These are phyloP conservation scores for Yamadazyma diospyri DNA, from an alignment of 1,139 yeast genomes.

Conservation along the genomic window DNA sequence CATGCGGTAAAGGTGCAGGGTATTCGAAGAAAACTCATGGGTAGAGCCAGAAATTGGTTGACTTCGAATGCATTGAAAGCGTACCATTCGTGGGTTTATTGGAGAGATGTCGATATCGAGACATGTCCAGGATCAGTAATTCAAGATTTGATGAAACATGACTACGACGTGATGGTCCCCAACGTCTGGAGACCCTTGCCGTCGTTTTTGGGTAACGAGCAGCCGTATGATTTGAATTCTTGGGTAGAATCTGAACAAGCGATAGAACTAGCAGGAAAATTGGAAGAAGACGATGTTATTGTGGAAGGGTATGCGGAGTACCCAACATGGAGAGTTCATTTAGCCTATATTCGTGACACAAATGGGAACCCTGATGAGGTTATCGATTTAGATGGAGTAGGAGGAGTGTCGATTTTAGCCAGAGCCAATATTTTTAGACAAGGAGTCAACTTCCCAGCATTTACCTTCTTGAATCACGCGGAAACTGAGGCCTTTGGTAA, in stretches of 20 bases:
- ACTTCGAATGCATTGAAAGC: constrained; percentile 74
- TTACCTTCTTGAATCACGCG: constrained; percentile 84
- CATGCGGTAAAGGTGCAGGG: constrained; percentile 92
- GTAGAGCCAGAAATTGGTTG: constrained; percentile 86
- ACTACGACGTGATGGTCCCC: constrained; percentile 82
- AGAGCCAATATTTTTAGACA: constrained; percentile 77
- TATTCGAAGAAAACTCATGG: constrained; percentile 82
- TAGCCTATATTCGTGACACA: constrained; percentile 68
- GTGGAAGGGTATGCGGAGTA: constrained; percentile 91
- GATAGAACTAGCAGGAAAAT: constrained; percentile 57
- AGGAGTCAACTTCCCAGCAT: constrained; percentile 87
- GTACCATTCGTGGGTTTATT: constrained; percentile 89
- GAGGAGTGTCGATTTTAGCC: constrained; percentile 85
- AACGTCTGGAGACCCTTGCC: constrained; percentile 90
- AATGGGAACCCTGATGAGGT: constrained; percentile 64
- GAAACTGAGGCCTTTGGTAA: constrained; percentile 93
- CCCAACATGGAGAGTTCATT: constrained; percentile 84
- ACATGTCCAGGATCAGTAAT: constrained; percentile 77
- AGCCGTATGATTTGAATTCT: constrained; percentile 82
- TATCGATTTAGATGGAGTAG: constrained; percentile 80
- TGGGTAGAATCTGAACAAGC: constrained; percentile 83
- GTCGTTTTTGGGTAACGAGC: constrained; percentile 70
- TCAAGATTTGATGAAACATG: constrained; percentile 70
- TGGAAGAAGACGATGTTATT: constrained; percentile 80
- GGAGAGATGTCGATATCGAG: constrained; percentile 92